Evolutionary conservation across 805 yeast genomes (phyloP), one percentile per base, ranked within the genome.

Genomic region (Yarrowia alimentaria): DNA sequence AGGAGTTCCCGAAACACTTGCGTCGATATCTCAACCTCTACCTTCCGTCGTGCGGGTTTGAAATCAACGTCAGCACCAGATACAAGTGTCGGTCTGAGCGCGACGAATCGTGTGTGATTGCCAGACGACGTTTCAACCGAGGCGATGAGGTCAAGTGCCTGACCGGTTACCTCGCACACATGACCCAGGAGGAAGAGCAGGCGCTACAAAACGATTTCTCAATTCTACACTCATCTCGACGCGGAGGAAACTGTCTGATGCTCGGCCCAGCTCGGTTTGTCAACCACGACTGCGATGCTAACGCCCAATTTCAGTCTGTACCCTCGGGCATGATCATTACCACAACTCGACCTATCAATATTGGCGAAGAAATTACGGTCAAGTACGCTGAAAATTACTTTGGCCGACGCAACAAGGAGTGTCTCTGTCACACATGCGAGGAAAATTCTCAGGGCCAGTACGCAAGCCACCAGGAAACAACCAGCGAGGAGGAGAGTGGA

Each of bases 341-440:
- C 5, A 68, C 76, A 1, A 54, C 53, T 1, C 61, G 69, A 21
- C 60, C 55, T 6, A 74, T 74, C 16, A 43, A 58, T 0, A 58
- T 64, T 3, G 77, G 77, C n/a, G 76, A 74, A 56, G 77, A 74
- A 56, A 68, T 74, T 24, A 72, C 78, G 3, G 76, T 73, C 5
- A 54, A 56, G 21, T 74, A 74, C 56, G 64, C 77, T 1, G 56
- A 63, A 4, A 64, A 65, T 54, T 74, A 74, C 54, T 74, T 74
- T 57, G 78, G 78, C 14, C 56, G 53, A 22, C 47, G 60, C 12
- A 74, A 74, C 54, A 54, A 64, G 12, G 73, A 74, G 45, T 74
- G 78, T 54, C 55, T 73, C 35, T 74, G 78, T 57, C 68, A 69
- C 1, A 62, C 72, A 1, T 74, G 78, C 57, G 76, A 73, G 55